phyloP scores from a whole-genome alignment of 495 filamentous ascomycete genomes.

The Annulohypoxylon nitens region DNA sequence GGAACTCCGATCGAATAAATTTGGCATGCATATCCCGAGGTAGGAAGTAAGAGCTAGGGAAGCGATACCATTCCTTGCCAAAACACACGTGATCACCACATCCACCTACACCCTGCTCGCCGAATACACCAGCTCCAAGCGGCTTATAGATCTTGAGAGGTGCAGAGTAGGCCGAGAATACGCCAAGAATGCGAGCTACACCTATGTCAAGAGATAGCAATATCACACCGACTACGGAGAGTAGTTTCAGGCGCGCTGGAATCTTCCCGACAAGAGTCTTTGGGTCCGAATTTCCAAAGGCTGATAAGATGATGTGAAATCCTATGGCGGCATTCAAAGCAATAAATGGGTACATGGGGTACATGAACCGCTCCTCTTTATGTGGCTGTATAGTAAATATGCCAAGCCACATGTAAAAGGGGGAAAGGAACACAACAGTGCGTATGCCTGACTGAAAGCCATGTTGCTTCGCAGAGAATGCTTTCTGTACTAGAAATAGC shows the following conservation, averaged over 20 bases:
- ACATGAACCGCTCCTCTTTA: conserved; percentile 99
- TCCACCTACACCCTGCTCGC: conserved; percentile 61
- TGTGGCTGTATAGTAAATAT: conserved; percentile 95
- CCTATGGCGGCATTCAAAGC: conserved; percentile 92
- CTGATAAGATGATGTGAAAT: conserved; percentile 79
- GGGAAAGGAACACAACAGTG: conserved; percentile 79
- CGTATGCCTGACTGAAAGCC: conserved; percentile 68
- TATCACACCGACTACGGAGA: conserved; percentile 64
- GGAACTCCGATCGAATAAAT: conserved; percentile 90
- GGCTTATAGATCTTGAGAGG: conserved; percentile 80
- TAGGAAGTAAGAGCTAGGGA: conserved; percentile 92
- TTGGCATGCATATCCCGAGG: conserved; percentile 83
- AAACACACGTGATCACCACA: conserved; percentile 83
- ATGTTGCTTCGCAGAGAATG: conserved; percentile 56
- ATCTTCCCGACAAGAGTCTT: conserved; percentile 74
- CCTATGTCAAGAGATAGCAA: conserved; percentile 74
- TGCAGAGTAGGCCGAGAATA: conserved; percentile 85
- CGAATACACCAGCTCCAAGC: conserved; percentile 63
- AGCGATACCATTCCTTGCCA: conserved; percentile 99
- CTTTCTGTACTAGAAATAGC: conserved; percentile 64
- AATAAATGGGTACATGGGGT: conserved; percentile 91
- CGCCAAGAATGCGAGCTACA: conserved; percentile 80
- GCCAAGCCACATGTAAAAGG: conserved; percentile 94
- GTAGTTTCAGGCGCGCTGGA: conserved; percentile 76
- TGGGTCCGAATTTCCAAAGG: conserved; percentile 76